Evolutionary conservation across 2,329 filamentous ascomycete species (phyloP).

Genomic region (Dactylellina haptotyla): DNA sequence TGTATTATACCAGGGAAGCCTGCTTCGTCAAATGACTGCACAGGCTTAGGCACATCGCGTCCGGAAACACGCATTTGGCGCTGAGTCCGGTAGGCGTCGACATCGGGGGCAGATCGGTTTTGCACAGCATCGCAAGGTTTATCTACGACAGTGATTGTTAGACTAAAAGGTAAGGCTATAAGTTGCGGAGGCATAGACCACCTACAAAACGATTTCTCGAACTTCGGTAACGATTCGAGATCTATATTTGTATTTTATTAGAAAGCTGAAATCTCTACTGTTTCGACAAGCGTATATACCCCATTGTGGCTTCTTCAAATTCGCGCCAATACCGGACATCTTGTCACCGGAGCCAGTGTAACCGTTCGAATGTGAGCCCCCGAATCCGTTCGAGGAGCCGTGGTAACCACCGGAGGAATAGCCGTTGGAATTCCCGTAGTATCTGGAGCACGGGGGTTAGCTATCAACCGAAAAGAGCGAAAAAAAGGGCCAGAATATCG

Average conservation of each 20-base stretch:
- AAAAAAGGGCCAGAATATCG: background rate
- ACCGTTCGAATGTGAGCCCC: constrained; percentile 61
- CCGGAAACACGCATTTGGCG: constrained; percentile 87
- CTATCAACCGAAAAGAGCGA: background rate
- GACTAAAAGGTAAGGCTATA: background rate
- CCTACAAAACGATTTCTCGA: constrained; percentile 91
- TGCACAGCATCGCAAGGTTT: constrained; percentile 66
- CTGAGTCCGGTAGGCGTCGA: constrained; percentile 86
- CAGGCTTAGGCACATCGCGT: constrained; percentile 84
- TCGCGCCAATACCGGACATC: constrained; percentile 90
- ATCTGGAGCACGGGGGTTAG: constrained; percentile 51
- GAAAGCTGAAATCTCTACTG: background rate
- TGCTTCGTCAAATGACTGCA: constrained; percentile 97
- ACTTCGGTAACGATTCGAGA: constrained; percentile 82
- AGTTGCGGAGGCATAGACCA: background rate
- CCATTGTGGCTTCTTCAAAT: constrained; percentile 88
- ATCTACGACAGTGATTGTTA: constrained; percentile 18
- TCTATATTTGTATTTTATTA: constrained; percentile 67
- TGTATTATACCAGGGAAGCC: constrained; percentile 76
- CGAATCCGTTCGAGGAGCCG: constrained; percentile 58
- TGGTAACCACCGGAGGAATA: constrained; percentile 61
- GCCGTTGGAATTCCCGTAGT: constrained; percentile 64
- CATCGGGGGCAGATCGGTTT: constrained; percentile 77
- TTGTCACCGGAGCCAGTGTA: constrained; percentile 78
- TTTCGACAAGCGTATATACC: constrained; percentile 69